Evolutionary conservation across 768 basidiomycete genomes (phyloP), one percentile per base, ranked within the genome.

Genomic region (Boletus fagicola): DNA sequence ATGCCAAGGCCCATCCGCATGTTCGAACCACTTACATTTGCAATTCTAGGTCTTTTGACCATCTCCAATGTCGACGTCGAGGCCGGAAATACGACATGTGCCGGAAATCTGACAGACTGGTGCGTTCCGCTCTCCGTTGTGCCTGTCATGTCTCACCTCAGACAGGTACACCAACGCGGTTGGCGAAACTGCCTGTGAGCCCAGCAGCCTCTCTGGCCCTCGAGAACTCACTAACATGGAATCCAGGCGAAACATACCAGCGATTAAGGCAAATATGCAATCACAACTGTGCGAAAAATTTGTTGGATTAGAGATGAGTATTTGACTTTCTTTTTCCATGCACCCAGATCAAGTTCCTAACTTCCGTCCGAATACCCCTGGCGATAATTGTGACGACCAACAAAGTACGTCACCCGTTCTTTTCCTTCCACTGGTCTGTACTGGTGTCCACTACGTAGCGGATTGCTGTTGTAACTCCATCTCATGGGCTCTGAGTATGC

Each of bases 181-280:
- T 4, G 69, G 68, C 24, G 69, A 70, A 51, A 63, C 68, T 35
- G 68, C 69, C 20, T 69, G 68, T 69, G 47, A 59, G 69, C 24
- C 44, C 20, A 7, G 8, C 11, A 35, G 13, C 53, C 33, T 18
- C 39, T 24, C 2, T 24, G 26, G 8, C 9, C 12, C 40, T 1
- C 18, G 30, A 8, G 18, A 5, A n/a, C 43, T 24, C 13, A 51
- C 50, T 50, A 4, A 35, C 33, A 15, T 28, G 13, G 20, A 13
- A 20, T 33, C 16, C 39, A 62, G 69, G 69, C 54, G 24, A 31
- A 36, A 69, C 68, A 1, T 69, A 70, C 50, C 61, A 69, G 51
- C 58, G 60, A 16, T 53, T 70, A 4, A 63, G 66, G 28, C 68
- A 65, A 50, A 69, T 69, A 53, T 70, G 69, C 50, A 58, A 62